phyloP scores from a whole-genome alignment of 441 rosid genomes.

The Syzygium malaccense region DNA sequence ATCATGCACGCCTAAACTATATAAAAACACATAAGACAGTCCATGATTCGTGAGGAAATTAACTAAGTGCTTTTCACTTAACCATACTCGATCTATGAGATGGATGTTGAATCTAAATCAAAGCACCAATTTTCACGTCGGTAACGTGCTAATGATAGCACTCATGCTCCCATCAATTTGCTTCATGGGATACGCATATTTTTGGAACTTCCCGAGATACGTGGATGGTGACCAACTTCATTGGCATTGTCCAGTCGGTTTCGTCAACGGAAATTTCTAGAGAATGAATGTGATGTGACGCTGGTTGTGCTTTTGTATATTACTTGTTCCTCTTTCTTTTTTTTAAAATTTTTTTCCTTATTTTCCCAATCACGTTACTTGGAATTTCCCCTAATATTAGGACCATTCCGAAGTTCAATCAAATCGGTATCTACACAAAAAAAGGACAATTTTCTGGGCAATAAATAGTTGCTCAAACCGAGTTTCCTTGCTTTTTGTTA shows the following conservation, averaged over 20 bases:
- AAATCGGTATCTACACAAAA: neutral
- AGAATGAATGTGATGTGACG: neutral
- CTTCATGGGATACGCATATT: no score
- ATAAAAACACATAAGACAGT: neutral
- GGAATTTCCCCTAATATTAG: neutral
- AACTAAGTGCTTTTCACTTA: neutral
- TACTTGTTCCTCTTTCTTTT: neutral
- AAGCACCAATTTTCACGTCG: neutral
- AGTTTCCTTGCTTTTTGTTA: neutral
- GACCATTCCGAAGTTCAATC: neutral
- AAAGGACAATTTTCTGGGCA: neutral
- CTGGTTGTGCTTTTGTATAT: neutral
- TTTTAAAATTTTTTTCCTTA: neutral
- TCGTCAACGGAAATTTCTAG: neutral
- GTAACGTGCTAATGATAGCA: neutral
- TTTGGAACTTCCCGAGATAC: neutral
- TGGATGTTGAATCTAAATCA: neutral
- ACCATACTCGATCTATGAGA: neutral
- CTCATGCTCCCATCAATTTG: neutral
- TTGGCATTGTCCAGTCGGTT: neutral
- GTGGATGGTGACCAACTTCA: neutral
- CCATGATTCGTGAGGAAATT: neutral
- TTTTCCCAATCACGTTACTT: neutral
- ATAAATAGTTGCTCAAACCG: neutral
- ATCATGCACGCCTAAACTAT: no score